Evolutionary conservation across 83 land plant species (phyloP), one percentile per base, ranked within the genome.

Genomic region (Picea abies): DNA sequence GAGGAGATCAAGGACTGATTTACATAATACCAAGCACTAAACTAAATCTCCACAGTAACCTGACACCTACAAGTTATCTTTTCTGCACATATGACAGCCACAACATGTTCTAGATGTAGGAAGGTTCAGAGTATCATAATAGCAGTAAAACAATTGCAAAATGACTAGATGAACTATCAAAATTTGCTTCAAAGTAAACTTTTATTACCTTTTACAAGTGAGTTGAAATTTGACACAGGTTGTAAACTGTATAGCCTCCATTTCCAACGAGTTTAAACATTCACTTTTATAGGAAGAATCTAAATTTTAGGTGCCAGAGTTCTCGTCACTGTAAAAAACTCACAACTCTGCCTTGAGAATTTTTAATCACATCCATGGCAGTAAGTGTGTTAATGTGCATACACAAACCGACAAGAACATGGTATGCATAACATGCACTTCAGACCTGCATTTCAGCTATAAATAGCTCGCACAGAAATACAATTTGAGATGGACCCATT

Each of bases 161-260:
- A 71, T 71, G 76, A 71, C 60, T 75, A 15, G 14, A 72, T 44
- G 52, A 9, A 37, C 47, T 75, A 29, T 47, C 78, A n/a, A 75
- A 75, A 47, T 56, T 47, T 75, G 29, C 58, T 23, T 75, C 58
- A 47, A 75, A 3, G 44, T 44, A 23, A 75, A 22, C 15, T 12
- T 75, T n/a, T 4, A 75, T 22, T 23, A 41, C 26, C 78, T 75
- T 39, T 56, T 47, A 37, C 60, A 75, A 47, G 52, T 47, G 44
- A 41, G 22, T 75, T 47, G 29, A 47, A 75, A 41, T 44, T 75
- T 75, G 22, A 44, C 26, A 47, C n/a, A 5, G 10, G 16, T 39
- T 20, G 49, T 5, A 47, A 44, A 56, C 58, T 12, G 58, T 56
- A 56, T 75, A 75, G 78, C 78, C 78, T 47, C 29, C 4, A 44